phyloP scores from a whole-genome alignment of 140 eudicot genomes.

The Senecio squalidus region DNA sequence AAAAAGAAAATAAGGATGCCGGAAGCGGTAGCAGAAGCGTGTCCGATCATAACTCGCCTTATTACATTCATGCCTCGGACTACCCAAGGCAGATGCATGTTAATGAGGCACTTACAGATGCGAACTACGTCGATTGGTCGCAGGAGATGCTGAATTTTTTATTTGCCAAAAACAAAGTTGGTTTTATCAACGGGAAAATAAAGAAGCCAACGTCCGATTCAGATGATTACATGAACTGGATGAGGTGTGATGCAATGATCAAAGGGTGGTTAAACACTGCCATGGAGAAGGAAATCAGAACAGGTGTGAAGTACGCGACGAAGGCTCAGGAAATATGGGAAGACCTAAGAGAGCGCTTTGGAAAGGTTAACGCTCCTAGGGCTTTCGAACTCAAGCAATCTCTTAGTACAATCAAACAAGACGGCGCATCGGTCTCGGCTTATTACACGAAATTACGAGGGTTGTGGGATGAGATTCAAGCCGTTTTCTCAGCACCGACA shows the following conservation, averaged over 20 bases:
- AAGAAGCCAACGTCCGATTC: background rate
- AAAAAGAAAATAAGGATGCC: background rate
- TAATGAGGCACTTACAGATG: no score
- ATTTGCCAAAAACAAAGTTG: background rate
- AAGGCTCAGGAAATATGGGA: background rate
- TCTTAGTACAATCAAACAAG: background rate
- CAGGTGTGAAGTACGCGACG: background rate
- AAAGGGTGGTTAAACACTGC: background rate
- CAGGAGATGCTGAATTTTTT: background rate
- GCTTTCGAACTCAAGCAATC: background rate
- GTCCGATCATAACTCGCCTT: background rate
- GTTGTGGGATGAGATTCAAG: background rate
- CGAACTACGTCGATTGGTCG: background rate
- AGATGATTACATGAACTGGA: background rate
- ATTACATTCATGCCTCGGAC: no score
- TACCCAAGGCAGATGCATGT: no score
- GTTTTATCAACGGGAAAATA: background rate
- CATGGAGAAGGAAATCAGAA: background rate
- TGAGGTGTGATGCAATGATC: slow-evolving; percentile 3
- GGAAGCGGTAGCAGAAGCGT: background rate
- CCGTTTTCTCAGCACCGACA: background rate
- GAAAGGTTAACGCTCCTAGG: background rate
- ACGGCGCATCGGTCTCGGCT: background rate
- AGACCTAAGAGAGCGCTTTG: background rate
- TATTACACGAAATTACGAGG: background rate